phyloP scores from a whole-genome alignment of 129 eudicot genomes.

The Artemisia tridentata region DNA sequence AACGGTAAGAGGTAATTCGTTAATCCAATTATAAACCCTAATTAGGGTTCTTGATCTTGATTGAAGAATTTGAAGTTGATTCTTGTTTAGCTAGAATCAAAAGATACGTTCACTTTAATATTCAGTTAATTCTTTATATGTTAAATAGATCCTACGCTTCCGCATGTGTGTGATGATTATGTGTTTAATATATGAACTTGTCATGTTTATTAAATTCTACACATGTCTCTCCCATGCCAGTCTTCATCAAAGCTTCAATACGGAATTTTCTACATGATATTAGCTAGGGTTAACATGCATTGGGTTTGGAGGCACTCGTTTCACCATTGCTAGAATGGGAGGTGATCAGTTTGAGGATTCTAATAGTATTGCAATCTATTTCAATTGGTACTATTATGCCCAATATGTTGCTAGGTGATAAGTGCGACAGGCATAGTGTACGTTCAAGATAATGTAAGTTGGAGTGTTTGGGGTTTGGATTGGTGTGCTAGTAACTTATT shows the following conservation, averaged over 20 bases:
- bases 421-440: conserved; percentile 41
- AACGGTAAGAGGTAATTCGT: too few relatives aligned
- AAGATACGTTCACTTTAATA: too few relatives aligned
- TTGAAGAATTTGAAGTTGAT: too few relatives aligned
- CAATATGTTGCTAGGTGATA: conserved; percentile 23
- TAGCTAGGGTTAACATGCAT: conserved; percentile 38
- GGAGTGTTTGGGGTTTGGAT: conserved; percentile 53
- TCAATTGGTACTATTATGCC: conserved; percentile 49
- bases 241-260: conserved; percentile 45
- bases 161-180: too few relatives aligned
- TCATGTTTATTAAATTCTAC: too few relatives aligned
- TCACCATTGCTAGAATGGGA: conserved; percentile 55
- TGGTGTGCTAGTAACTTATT: conserved; percentile 38
- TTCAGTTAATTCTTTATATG: too few relatives aligned
- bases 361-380: conserved; percentile 34
- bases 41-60: too few relatives aligned
- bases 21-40: too few relatives aligned
- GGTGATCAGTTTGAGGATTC: conserved; percentile 49
- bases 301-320: conserved; percentile 58
- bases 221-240: conserved; percentile 20
- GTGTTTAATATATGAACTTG: too few relatives aligned
- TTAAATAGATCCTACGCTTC: too few relatives aligned
- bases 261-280: conserved; percentile 31
- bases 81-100: too few relatives aligned
- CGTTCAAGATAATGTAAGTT: conserved; percentile 56